Evolutionary conservation across 495 filamentous ascomycete genomes (phyloP), one percentile per base, ranked within the genome.

Genomic region (Neohortaea acidophila): DNA sequence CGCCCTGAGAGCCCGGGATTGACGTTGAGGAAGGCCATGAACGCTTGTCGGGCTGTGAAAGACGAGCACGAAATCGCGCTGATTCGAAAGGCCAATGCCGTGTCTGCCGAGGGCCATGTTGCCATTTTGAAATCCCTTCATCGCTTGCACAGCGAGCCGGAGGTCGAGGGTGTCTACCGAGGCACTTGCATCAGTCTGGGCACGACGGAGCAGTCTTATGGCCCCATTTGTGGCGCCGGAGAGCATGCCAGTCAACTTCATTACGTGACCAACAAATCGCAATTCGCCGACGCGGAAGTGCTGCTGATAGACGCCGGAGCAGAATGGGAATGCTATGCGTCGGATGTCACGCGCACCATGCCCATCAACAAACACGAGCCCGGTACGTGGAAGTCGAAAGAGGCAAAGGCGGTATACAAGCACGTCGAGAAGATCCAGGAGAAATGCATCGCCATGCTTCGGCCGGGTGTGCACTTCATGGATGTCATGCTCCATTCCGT

Each of bases 261-360:
- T 57, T 96, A 96, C 56, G 63, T 69, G 5, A 66, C 66, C 19
- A 96, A 96, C 53, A 63, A 89, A 49, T 67, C 79, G 44, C 59
- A 73, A 4, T 66, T 94, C 24, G 51, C 60, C 3, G 71, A 71
- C 2, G 65, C 69, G 35, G 76, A 84, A 52, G 62, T 87, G 13
- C 64, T 93, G 19, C 76, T 82, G 41, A 63, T 94, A 6, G 87
- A 96, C 54, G 87, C 85, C 1, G 85, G 82, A 4, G 72, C 73
- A 23, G 87, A 94, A 54, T 91, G 71, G 69, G 59, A 75, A 10
- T 83, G 80, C 55, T 96, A 96, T 52, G 84, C 84, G n/a, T 75
- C 73, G 36, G 86, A 94, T 48, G 70, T 96, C 24, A 96, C 87
- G 0, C 70, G 87, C 4, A 92, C 86, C 2, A 75, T 92, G 48